Evolutionary conservation across 176 grass and related monocot genomes (phyloP).

Genomic region (Musa beccarii): DNA sequence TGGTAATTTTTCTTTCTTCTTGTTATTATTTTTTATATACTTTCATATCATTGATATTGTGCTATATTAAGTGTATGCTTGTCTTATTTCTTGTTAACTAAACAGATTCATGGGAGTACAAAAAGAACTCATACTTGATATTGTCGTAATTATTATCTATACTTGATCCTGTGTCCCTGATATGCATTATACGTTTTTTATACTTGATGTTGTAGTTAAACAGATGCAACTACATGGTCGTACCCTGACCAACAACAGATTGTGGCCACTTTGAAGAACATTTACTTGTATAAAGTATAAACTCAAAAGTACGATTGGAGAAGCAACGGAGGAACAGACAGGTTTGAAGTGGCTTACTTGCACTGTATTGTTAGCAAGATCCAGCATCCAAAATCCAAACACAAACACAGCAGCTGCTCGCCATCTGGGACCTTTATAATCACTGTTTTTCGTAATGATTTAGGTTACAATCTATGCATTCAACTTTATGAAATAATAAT

Average conservation of each 20-base stretch:
- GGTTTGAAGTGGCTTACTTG: conserved; percentile 52
- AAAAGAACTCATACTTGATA: no score
- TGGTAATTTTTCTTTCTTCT: no score
- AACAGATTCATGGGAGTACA: conserved; percentile 1
- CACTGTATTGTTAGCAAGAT: conserved; percentile 97
- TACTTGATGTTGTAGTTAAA: not conserved
- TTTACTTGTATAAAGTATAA: not conserved
- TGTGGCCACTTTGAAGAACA: not conserved
- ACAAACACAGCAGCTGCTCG: conserved; percentile 78
- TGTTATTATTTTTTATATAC: no score
- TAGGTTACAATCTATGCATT: conserved; percentile 9
- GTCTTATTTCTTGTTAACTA: not conserved
- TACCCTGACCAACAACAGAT: not conserved
- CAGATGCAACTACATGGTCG: not conserved
- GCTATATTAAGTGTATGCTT: no score
- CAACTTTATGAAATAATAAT: not conserved
- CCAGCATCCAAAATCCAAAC: conserved; percentile 96
- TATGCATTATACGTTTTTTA: no score
- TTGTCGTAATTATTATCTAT: no score
- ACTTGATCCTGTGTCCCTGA: no score
- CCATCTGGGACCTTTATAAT: conserved; percentile 77
- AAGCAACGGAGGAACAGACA: conserved; percentile 4
- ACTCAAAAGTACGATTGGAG: not conserved
- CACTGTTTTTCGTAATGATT: conserved; percentile 28
- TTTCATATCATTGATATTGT: no score